Base-by-base conservation (phyloP, 306 rosid species). In the Gastrolobium villosum region DNA sequence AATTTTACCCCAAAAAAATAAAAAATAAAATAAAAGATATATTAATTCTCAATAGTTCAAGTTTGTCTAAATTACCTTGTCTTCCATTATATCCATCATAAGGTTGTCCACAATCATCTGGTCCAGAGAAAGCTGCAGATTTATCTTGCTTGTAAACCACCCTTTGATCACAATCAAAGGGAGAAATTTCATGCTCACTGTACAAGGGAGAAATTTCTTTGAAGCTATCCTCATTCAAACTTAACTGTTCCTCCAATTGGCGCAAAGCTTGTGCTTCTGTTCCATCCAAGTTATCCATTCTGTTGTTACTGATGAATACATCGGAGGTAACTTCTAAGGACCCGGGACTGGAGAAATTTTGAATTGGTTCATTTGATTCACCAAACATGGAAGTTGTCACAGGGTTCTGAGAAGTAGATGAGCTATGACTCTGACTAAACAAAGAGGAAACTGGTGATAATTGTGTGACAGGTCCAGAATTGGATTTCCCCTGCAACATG, bases 271-370 rank as follows among this genome's bases (percentile, higher is more conserved):
- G 87, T 69, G 79, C 82, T 44, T 83, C 75, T 44, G 84, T 70
- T 64, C 70, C 77, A 49, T 82, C 81, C 73, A 74, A 43, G 55
- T 72, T 71, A 81, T 81, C 81, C 66, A 53, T 72, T 80, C 66
- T 90, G 80, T 56, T 70, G 50, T 64, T 76, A 34, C 44, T 30
- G 80, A 82, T 79, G 72, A 26, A 73, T 55, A 50, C 35, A 71
- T 85, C 89, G 54, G 99, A 91, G 45, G 88, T 85, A 75, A 87
- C 90, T 81, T 91, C 99, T 3, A 79, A 68, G 39, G 93, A 90
- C 53, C 84, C 87, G 61, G 96, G 89, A 76, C 93, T 92, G 41
- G 91, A 86, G 81, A 80, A 86, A 85, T 70, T 91, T 20, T 81
- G 96, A 76, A 72, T 80, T 67, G 85, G 88, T 66, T 93, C 98